These are phyloP conservation scores for Penicillium nordicum DNA, from an alignment of 2,329 filamentous ascomycete species.

Conservation along the genomic window DNA sequence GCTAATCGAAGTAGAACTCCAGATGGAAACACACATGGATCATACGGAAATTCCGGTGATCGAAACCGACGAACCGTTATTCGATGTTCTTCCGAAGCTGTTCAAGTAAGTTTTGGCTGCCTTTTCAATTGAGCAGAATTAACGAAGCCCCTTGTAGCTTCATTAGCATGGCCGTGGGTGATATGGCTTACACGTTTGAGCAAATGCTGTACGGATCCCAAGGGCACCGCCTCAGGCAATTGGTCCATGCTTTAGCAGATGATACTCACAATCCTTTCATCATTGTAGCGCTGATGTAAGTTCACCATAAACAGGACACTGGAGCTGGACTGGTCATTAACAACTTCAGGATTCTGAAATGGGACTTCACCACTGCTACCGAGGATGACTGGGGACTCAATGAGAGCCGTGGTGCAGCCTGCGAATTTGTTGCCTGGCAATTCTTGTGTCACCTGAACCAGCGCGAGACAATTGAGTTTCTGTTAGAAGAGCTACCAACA, in stretches of 20 bases:
- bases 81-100: conserved; percentile 41
- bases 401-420: conserved; percentile 55
- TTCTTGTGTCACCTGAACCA: conserved; percentile 56
- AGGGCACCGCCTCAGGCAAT: conserved; percentile 37
- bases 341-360: conserved; percentile 51
- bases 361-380: conserved; percentile 52
- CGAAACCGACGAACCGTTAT: conserved; percentile 39
- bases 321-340: not conserved
- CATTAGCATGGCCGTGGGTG: conserved; percentile 38
- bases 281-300: conserved; percentile 52
- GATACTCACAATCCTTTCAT: conserved; percentile 45
- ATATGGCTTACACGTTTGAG: conserved; percentile 45
- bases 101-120: conserved; percentile 28
- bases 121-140: not conserved
- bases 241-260: conserved; percentile 40
- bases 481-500: conserved; percentile 51
- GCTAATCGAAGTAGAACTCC: not conserved
- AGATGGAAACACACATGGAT: conserved; percentile 16
- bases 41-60: conserved; percentile 38
- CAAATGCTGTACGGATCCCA: conserved; percentile 40
- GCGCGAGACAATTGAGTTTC: conserved; percentile 55
- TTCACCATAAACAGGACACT: not conserved
- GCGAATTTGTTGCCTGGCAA: conserved; percentile 62
- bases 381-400: conserved; percentile 56
- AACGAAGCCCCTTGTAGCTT: conserved; percentile 30